Evolutionary conservation across 108 stramenopile species (phyloP).

Genomic region (Cyclotella sp.): DNA sequence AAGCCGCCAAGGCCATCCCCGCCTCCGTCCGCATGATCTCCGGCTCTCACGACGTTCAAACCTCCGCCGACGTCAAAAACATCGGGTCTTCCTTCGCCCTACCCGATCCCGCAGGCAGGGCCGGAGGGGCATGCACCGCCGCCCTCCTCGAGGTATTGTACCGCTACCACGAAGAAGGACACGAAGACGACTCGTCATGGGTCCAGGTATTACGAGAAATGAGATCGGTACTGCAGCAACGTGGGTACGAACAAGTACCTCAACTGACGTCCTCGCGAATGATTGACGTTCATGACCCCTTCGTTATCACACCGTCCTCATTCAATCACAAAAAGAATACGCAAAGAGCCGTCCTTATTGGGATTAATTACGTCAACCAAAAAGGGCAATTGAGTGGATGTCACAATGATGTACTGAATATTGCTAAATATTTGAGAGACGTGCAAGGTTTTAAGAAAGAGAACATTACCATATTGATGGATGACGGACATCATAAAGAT

Average conservation of each 20-base stretch:
- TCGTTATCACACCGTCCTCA: conserved; percentile 50
- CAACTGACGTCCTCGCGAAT: conserved; percentile 80
- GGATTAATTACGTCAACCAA: conserved; percentile 92
- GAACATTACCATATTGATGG: conserved; percentile 90
- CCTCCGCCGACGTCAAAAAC: conserved; percentile 88
- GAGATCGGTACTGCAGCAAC: conserved; percentile 61
- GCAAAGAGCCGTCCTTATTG: conserved; percentile 79
- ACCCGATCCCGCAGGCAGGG: conserved; percentile 74
- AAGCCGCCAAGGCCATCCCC: conserved; percentile 70
- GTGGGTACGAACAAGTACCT: conserved; percentile 78
- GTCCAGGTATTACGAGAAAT: conserved; percentile 74
- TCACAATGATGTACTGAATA: conserved; percentile 80
- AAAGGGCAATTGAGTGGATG: conserved; percentile 86
- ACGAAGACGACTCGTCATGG: conserved; percentile 65
- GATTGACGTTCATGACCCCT: conserved; percentile 68
- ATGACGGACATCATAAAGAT: conserved; percentile 75
- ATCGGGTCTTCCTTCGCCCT: conserved; percentile 69
- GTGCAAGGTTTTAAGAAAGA: conserved; percentile 81
- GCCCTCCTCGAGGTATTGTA: conserved; percentile 80
- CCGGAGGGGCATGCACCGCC: conserved; percentile 90
- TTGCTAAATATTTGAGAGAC: conserved; percentile 76
- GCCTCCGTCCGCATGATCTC: conserved; percentile 88
- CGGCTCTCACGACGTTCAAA: conserved; percentile 84
- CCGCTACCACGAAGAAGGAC: conserved; percentile 47
- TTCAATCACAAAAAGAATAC: conserved; percentile 43